Evolutionary conservation across 2,329 filamentous ascomycete genomes (phyloP), one percentile per base, ranked within the genome.

Genomic region (Bipolaris zeicola): DNA sequence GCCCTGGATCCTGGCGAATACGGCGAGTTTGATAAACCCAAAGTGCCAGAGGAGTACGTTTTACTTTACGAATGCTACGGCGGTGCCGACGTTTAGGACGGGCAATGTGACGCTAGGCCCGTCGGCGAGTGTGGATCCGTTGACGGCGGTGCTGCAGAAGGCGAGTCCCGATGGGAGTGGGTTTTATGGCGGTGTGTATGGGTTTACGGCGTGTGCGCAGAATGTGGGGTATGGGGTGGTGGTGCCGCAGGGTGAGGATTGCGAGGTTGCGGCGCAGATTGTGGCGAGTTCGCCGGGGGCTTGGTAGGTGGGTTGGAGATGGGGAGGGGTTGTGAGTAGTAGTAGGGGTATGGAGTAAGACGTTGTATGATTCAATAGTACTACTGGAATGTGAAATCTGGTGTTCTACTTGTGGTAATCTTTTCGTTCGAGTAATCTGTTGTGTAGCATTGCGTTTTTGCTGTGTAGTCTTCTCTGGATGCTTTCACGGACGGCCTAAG

Each of bases 201-300:
- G 60, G 2, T 60, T 62, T n/a, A 50, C 60, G 14, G 57, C 50
- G 5, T 62, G 60, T 20, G 53, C 39, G 20, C 60, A 62, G 53
- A 38, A 52, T 22, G 57, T 62, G 3, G 60, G 60, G 14, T 60
- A 57, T 31, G 47, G 49, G 6, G 44, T 49, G 11, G 31, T 59
- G 37, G 38, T 58, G 33, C 51, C 52, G 3, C 28, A 45, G 8
- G 59, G 56, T n/a, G 55, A 61, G 42, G 50, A 61, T 7, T 61
- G 59, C n/a, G 56, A 59, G 42, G 38, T 14, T 36, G 56, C 59
- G 44, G 58, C 58, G 14, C 28, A 26, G 34, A 41, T 36, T 6
- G 45, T 57, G 1, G 41, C 33, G 10, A 57, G 49, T 13, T 52
- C 49, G 4, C 54, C 54, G 28, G 54, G 54, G n/a, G 54, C 54